Conservation (phyloP, 345 rosid species). For the Aquilaria sinensis region DNA sequence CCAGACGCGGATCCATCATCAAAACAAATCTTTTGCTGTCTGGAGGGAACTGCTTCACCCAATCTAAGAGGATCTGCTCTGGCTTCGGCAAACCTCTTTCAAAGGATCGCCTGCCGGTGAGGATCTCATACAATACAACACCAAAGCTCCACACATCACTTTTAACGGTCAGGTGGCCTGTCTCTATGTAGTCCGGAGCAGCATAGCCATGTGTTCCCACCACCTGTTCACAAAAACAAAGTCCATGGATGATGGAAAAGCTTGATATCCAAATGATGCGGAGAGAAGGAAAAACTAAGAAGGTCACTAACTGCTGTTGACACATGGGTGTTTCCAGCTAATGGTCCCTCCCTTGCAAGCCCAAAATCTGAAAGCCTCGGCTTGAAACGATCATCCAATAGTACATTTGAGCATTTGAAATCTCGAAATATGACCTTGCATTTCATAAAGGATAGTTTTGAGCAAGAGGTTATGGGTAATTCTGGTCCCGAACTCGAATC, state of each 20-base stretch:
- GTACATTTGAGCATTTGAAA: conserved; percentile 74
- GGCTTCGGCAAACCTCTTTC: conserved; percentile 61
- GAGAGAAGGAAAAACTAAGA: not conserved
- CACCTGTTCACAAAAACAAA: conserved; percentile 33
- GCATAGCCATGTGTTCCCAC: conserved; percentile 92
- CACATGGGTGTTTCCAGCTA: conserved; percentile 68
- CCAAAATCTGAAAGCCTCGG: conserved; percentile 93
- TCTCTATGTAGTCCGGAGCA: conserved; percentile 82
- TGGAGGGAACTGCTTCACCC: conserved; percentile 70
- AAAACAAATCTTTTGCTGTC: conserved; percentile 50
- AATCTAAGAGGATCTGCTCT: conserved; percentile 62
- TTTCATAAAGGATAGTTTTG: not conserved
- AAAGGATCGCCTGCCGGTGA: conserved; percentile 67
- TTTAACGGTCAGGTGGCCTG: conserved; percentile 68
- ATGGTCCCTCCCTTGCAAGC: conserved; percentile 89
- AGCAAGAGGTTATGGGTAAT: too few relatives aligned
- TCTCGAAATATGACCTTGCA: conserved; percentile 75
- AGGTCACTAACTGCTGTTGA: conserved; percentile 73
- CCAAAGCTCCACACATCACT: conserved; percentile 95
- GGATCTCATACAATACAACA: conserved; percentile 74
- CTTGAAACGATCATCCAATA: conserved; percentile 53
- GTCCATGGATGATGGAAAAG: not conserved
- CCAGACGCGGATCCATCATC: conserved; percentile 67
- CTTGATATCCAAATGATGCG: not conserved
- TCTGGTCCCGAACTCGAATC: too few relatives aligned